Base-by-base conservation (phyloP, 257 asterid genomes). In the Coffea canephora region DNA sequence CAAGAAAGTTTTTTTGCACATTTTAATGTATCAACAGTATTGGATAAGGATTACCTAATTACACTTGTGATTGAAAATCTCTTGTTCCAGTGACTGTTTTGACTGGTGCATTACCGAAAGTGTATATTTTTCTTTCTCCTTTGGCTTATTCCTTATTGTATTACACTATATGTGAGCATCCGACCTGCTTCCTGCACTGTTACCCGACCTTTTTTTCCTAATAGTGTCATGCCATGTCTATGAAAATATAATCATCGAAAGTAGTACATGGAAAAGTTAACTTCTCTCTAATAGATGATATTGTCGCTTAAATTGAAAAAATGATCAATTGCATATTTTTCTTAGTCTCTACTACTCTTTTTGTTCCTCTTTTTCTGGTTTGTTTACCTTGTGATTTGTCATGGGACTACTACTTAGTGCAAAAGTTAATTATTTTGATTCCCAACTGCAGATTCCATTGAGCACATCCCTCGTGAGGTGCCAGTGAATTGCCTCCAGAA, bases 381-480 rank as follows among this genome's bases (percentile, higher is more conserved):
- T 54, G 49, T 74, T 64, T 23, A 73, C 66, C 31, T 49, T 0
- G 54, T 25, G 27, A 31, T 43, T 52, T 25, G 65, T 50, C 16
- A 15, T 73, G 25, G 39, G 50, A 66, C 14, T n/a, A 68, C 75
- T 80, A 54, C 79, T 46, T 80, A 66, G 19, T 74, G 36, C 70
- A 54, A 1, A 75, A 67, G 23, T 81, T 70, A 80, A 49, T 71
- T 82, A 11, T 68, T 87, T 78, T 75, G 75, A 14, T 57, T 72
- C 71, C 70, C 75, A 59, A 59, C 76, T 84, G 86, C 93, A 90
- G 97, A 86, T 87, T 79, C 87, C 75, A 48, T 41, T 45, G 16
- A 83, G 82, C 89, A 83, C 78, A 78, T 82, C 75, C 85, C 83
- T 86, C 84, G 88, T 59, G 96, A 88, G 93, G 91, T 94, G 80